Conservation (phyloP, 2,329 filamentous ascomycete genomes). For the Dactylonectria macrodidyma region DNA sequence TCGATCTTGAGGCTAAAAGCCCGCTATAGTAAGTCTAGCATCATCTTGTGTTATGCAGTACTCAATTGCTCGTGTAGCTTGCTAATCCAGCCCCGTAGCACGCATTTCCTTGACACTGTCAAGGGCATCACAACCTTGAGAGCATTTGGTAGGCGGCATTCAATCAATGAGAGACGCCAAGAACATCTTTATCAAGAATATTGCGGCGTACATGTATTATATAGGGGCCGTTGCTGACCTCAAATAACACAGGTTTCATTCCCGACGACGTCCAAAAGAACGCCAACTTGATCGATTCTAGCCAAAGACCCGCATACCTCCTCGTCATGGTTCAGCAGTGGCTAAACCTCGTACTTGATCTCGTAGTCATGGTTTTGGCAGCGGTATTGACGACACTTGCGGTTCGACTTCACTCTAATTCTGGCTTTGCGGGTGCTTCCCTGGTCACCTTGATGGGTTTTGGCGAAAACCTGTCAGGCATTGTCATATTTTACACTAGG, state of each 20-base stretch:
- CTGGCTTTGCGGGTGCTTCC: constrained; percentile 57
- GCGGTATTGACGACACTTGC: constrained; percentile 63
- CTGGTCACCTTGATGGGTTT: constrained; percentile 57
- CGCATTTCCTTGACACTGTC: constrained; percentile 69
- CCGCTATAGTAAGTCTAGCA: constrained; percentile 60
- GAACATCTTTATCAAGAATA: constrained; percentile 20
- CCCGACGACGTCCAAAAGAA: constrained; percentile 13
- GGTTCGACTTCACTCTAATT: constrained; percentile 57
- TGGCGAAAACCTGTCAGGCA: constrained; percentile 39
- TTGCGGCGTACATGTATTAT: neutral
- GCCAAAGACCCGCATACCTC: constrained; percentile 71
- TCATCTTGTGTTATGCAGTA: neutral
- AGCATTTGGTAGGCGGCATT: constrained; percentile 66
- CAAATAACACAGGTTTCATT: neutral
- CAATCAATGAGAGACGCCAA: constrained; percentile 1
- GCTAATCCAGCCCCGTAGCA: constrained; percentile 8
- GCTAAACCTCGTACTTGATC: constrained; percentile 66
- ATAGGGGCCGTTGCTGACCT: neutral
- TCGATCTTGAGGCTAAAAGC: constrained; percentile 72
- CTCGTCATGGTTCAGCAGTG: constrained; percentile 72
- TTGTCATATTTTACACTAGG: constrained; percentile 54
- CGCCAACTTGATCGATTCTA: constrained; percentile 60
- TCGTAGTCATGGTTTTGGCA: constrained; percentile 66
- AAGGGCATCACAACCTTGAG: constrained; percentile 69
- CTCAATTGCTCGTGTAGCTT: neutral